Evolutionary conservation across 805 yeast species (phyloP).

Genomic region (Starmerella vaccinii): DNA sequence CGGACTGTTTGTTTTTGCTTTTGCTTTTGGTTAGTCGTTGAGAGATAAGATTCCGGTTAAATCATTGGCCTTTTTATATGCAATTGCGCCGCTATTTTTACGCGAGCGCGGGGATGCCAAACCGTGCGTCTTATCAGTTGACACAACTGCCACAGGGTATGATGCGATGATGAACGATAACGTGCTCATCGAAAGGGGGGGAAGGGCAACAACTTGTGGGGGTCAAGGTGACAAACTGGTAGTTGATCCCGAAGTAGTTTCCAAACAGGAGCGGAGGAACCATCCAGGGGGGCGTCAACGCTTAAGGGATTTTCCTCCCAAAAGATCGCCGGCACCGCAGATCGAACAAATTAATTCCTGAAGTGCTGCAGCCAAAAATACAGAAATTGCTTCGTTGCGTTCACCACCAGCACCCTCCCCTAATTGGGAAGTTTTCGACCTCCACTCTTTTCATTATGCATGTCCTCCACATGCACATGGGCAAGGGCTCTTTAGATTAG

Average conservation of each 20-base stretch:
- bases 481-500: not conserved
- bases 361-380: too few relatives aligned
- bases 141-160: constrained; percentile 6
- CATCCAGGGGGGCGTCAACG: too few relatives aligned
- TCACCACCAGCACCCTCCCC: too few relatives aligned
- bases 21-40: too few relatives aligned
- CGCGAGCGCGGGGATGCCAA: not conserved
- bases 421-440: not conserved
- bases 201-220: too few relatives aligned
- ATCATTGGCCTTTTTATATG: not conserved
- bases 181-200: too few relatives aligned
- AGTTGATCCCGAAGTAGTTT: constrained; percentile 27
- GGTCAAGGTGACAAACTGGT: constrained; percentile 16
- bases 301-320: too few relatives aligned
- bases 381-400: too few relatives aligned
- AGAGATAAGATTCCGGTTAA: too few relatives aligned
- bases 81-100: not conserved
- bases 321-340: too few relatives aligned
- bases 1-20: too few relatives aligned
- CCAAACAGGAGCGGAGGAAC: constrained; percentile 27
- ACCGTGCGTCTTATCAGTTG: constrained; percentile 1
- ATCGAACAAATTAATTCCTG: too few relatives aligned
- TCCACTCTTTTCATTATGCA: not conserved
- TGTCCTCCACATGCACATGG: not conserved
- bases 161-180: not conserved